Base-by-base conservation (phyloP, 148 eudicot species). In the Rhododendron kiyosumense region DNA sequence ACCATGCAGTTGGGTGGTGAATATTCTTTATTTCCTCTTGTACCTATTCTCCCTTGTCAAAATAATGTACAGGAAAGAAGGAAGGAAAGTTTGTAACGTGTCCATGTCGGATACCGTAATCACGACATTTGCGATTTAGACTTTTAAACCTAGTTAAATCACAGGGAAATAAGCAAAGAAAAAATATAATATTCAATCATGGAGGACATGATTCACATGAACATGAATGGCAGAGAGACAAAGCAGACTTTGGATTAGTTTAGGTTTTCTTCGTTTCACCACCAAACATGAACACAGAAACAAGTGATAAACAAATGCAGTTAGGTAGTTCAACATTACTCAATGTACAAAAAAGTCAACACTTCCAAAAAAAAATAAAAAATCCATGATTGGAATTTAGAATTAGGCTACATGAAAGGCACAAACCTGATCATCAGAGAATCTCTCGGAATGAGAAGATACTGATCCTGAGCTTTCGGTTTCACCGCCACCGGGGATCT, bases 351-450 rank as follows among this genome's bases (percentile, higher is more conserved):
- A 67, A 54, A 8, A 3, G 73, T 67, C 73, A 67, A 67, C 73
- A 67, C 15, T n/a, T 26, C 34, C 73, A 67, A 18, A 4, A 13
- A 63, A 12, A 13, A 65, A 26, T 13, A 11, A 51, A 84, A 76
- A 30, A 51, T 32, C 18, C 12, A 13, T 5, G 6, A 69, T 69
- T 28, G 80, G 7, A 13, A 49, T 69, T 14, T 17, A 28, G 73
- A 81, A 87, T 32, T 14, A 30, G 26, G 46, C 26, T 46, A 59
- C 6, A 32, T 12, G 51, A 78, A 20, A 81, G 48, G 36, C 28
- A 87, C 92, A 84, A 88, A 94, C 98, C 96, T 92, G 97, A 51
- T 95, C 98, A 92, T 94, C 98, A 28, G 93, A 95, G 82, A 94
- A 91, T 86, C 96, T 93, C 82, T 92, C 98, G 84, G 95, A 95